Conservation (phyloP, 208 protist genomes). For the Trichomonas vaginalis region DNA sequence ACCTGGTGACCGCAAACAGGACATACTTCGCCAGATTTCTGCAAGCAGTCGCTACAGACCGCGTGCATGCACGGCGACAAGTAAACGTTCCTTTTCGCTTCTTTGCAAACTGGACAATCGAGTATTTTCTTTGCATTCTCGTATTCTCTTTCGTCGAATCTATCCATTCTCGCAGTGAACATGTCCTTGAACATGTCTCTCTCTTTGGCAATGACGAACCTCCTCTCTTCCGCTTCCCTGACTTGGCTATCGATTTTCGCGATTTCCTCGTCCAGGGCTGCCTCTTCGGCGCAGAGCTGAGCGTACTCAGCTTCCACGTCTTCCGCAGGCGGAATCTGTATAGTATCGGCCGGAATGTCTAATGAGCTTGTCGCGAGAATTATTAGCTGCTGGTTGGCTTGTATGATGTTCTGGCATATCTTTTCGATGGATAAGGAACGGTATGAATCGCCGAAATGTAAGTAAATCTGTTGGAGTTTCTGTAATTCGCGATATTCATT, state of each 20-base stretch:
- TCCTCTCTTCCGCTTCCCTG: neutral
- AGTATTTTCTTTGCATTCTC: neutral
- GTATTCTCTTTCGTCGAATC: neutral
- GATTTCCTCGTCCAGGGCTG: neutral
- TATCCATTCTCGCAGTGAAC: neutral
- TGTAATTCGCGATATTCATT: neutral
- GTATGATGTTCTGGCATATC: neutral
- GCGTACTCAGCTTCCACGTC: neutral
- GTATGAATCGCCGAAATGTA: neutral
- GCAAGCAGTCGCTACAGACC: neutral
- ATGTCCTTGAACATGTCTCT: neutral
- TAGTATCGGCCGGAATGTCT: neutral
- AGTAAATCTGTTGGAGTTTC: neutral
- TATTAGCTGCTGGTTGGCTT: neutral
- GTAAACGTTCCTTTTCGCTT: neutral
- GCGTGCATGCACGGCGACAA: neutral
- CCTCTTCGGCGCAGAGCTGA: neutral
- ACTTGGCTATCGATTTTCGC: neutral
- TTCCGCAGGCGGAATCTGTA: too few relatives aligned
- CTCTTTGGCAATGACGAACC: neutral
- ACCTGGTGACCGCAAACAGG: neutral
- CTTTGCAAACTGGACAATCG: neutral
- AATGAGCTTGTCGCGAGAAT: neutral
- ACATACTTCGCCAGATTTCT: neutral
- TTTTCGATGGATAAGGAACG: neutral